Conservation (phyloP, 2,329 filamentous ascomycete genomes). For the Aspergillus fischeri region DNA sequence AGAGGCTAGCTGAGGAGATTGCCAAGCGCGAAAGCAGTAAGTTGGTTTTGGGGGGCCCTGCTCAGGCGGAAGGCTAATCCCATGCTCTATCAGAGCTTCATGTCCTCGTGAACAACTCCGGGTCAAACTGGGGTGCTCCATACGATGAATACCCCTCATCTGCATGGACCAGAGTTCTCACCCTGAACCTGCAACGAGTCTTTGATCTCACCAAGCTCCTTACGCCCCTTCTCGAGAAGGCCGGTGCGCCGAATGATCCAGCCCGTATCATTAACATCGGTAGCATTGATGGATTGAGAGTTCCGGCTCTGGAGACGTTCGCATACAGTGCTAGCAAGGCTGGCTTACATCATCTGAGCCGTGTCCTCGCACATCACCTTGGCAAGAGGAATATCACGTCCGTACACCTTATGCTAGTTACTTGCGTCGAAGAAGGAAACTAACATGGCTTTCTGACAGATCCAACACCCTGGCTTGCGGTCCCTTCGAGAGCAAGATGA, state of each 20-base stretch:
- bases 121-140: slow-evolving; percentile 53
- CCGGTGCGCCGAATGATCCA: slow-evolving; percentile 40
- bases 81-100: slow-evolving; percentile 36
- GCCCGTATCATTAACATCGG: slow-evolving; percentile 52
- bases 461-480: slow-evolving; percentile 69
- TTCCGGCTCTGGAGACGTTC: slow-evolving; percentile 50
- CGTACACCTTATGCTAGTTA: slow-evolving; percentile 22
- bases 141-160: slow-evolving; percentile 56
- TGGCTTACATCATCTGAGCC: slow-evolving; percentile 51
- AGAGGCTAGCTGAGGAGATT: slow-evolving; percentile 46
- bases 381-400: slow-evolving; percentile 52
- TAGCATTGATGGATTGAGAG: slow-evolving; percentile 51
- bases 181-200: slow-evolving; percentile 52
- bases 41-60: slow-evolving; percentile 34
- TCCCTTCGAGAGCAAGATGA: slow-evolving; percentile 56
- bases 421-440: slow-evolving; percentile 13
- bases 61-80: neutral
- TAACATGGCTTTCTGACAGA: slow-evolving; percentile 39
- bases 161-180: slow-evolving; percentile 56
- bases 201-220: slow-evolving; percentile 47
- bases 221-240: slow-evolving; percentile 47
- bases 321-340: slow-evolving; percentile 53
- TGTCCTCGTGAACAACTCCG: slow-evolving; percentile 52
- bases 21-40: slow-evolving; percentile 50
- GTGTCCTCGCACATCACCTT: slow-evolving; percentile 49